These are phyloP conservation scores for Cryptosporidium parvum DNA, from an alignment of 169 alveolate genomes.

Conservation along the genomic window DNA sequence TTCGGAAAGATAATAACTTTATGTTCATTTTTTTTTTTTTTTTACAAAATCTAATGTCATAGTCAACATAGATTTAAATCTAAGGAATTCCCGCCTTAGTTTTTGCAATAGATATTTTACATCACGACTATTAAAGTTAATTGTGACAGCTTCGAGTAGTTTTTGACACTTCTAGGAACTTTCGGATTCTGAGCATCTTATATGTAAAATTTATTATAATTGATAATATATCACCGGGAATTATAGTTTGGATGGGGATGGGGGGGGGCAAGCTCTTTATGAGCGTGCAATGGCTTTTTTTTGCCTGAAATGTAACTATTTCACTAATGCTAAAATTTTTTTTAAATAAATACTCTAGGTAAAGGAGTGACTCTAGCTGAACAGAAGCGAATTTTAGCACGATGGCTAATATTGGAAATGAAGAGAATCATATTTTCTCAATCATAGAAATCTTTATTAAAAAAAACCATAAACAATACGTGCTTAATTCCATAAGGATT, in stretches of 20 bases:
- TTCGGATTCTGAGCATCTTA: neutral
- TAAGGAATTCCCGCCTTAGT: constrained; percentile 26
- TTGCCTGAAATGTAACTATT: neutral
- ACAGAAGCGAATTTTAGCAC: neutral
- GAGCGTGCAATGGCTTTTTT: neutral
- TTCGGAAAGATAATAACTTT: neutral
- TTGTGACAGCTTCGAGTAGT: too few species aligned
- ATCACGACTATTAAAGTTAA: neutral
- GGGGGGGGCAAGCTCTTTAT: neutral
- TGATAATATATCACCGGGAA: neutral
- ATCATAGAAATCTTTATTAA: neutral
- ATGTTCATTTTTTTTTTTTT: constrained; percentile 1
- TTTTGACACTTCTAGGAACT: neutral
- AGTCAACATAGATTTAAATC: constrained; percentile 6
- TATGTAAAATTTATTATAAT: neutral
- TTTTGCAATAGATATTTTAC: neutral
- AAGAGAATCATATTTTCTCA: neutral
- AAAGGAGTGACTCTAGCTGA: neutral
- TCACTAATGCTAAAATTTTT: neutral
- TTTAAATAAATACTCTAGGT: neutral
- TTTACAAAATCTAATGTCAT: neutral
- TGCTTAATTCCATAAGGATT: neutral
- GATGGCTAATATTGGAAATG: neutral
- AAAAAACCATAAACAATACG: neutral
- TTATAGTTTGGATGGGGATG: neutral